Base-by-base conservation (phyloP, 352 stramenopile genomes). In the Labyrinthula sp. region DNA sequence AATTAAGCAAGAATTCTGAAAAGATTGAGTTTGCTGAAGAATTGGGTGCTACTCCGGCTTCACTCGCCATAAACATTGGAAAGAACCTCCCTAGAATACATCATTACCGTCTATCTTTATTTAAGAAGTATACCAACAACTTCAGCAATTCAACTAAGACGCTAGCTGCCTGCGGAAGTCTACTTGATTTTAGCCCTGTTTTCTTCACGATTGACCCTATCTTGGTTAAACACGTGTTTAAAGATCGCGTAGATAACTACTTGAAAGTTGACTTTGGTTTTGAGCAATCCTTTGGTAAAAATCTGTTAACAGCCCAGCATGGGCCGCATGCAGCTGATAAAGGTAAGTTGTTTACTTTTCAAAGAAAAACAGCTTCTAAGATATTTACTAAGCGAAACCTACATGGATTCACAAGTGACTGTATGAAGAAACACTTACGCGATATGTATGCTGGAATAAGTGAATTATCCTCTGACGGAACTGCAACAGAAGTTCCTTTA, bases 291-390 rank as follows among this genome's bases (percentile, higher is more conserved):
- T 60, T 65, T 26, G 71, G 73, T 9, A 55, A 69, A 10, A 67
- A 68, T 29, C 79, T 81, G 41, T 68, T 79, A 37, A 65, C 59
- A 2, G 54, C 58, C 0, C 69, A 82, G 27, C 40, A 47, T 21
- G 40, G 40, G 3, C 10, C 40, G 5, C 7, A 47, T 30, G 40
- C 40, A 6, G n/a, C 12, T 10, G 40, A 47, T 12, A 10, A 38
- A 18, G 68, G 71, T 17, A 48, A 66, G 27, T 55, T 64, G 27
- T 82, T 70, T 71, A 55, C 65, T 8, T 43, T 67, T 17, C 73
- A 81, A 43, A 68, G 71, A 43, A 78, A 78, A 40, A 71, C 60
- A 9, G 70, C 73, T 34, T 82, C 71, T 33, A 77, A 87, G 45
- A 71, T 89, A 6, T 82, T 84, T 25, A 79, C 69, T 18, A 62